Base-by-base conservation (phyloP, 177 flowering plant genomes). In the Vitis hybrid region DNA sequence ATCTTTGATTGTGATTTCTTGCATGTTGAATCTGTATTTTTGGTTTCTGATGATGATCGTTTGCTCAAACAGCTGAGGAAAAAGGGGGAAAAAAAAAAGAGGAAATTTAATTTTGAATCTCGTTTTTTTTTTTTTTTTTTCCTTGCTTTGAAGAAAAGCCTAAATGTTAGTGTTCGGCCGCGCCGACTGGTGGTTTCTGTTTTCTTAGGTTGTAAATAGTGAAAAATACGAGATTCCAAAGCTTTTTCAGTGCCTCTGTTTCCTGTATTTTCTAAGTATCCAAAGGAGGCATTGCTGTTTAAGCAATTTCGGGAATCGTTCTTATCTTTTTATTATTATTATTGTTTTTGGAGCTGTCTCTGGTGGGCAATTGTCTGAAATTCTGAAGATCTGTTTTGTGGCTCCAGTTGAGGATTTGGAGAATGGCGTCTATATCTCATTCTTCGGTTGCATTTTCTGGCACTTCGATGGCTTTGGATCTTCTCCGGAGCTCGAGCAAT, bases 401-500 rank as follows among this genome's bases (percentile, higher is more conserved):
- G 20, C 51, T 29, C 26, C 68, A 29, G 0, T 51, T 50, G 20
- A 29, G 61, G 61, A 55, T 49, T 20, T 39, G 39, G 71, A 19
- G 60, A 60, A 88, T 90, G 97, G 85, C 96, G 65, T 65, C 85
- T n/a, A 50, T 81, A 4, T 68, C 83, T 45, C 84, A 82, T 61
- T 78, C 84, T 71, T 64, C 85, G 1, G 74, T 74, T 39, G 63
- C 83, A 13, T 74, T 82, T 61, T 57, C 82, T 18, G 83, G 79
- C 48, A 69, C 80, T 48, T 71, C 88, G 7, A 39, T 7, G 20
- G 88, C 88, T 57, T 92, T 96, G 66, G 97, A 91, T 82, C 83
- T 86, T 81, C 77, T 91, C 14, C 76, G 85, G 70, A 87, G 92
- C 76, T 86, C 88, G 7, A 73, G 83, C n/a, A 81, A 75, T 66